A percentile compares a stretch with the other conserved stretches of the same genome.
phyloP scores from a whole-genome alignment of 208 protist species.

The Acanthamoeba lenticulata region DNA sequence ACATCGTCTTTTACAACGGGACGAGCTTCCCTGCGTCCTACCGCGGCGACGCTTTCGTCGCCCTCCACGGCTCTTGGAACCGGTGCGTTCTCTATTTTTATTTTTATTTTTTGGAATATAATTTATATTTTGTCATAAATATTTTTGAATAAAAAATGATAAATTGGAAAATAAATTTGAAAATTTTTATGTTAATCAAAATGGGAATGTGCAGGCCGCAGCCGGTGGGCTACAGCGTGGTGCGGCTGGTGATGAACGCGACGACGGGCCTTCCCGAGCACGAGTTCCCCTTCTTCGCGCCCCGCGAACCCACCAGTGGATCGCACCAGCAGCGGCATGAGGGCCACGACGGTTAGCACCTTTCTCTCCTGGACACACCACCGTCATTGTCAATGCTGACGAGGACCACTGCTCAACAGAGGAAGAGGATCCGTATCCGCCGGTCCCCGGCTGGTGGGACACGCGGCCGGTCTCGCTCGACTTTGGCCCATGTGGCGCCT shows the following conservation, averaged over 20 bases:
- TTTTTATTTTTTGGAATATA: too few species aligned
- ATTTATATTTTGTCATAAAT: too few species aligned
- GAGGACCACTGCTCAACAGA: background rate
- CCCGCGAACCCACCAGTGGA: background rate
- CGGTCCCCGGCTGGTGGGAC: background rate
- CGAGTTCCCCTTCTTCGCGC: background rate
- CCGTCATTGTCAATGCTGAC: background rate
- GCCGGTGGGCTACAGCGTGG: background rate
- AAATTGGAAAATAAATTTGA: too few species aligned
- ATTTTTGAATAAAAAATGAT: too few species aligned
- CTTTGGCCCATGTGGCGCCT: constrained; percentile 8
- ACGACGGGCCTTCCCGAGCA: background rate
- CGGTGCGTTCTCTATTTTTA: background rate
- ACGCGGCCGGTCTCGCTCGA: constrained; percentile 8
- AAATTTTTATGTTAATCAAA: too few species aligned
- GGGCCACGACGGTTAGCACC: background rate
- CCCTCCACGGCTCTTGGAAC: constrained; percentile 39
- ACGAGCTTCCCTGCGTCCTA: background rate
- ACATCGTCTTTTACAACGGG: constrained; percentile 35
- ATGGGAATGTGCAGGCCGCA: background rate
- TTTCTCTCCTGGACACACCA: background rate
- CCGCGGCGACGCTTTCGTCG: constrained; percentile 28
- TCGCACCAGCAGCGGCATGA: background rate
- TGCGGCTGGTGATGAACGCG: constrained; percentile 7
- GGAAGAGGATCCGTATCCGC: constrained; percentile 8